phyloP scores from a whole-genome alignment of 2,329 filamentous ascomycete species.

The Fusarium verrucosum region DNA sequence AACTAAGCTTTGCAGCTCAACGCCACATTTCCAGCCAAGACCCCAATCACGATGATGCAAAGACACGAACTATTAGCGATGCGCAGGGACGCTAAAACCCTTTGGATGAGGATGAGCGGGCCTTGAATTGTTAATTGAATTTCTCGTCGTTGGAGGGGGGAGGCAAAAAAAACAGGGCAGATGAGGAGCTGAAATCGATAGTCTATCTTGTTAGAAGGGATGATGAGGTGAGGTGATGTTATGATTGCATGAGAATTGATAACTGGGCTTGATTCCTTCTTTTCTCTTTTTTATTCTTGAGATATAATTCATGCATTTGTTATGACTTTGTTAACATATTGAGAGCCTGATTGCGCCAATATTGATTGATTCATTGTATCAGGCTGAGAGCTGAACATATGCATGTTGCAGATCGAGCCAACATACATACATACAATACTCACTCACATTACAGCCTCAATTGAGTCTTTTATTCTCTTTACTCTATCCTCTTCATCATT shows the following conservation, averaged over 20 bases:
- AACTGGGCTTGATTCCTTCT: background rate
- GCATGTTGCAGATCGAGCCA: background rate
- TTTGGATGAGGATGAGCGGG: constrained; percentile 24
- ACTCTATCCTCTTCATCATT: background rate
- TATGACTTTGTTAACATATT: background rate
- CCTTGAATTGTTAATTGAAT: constrained; percentile 29
- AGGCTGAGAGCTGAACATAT: constrained; percentile 14
- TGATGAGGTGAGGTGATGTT: background rate
- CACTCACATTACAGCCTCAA: background rate
- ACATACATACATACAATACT: background rate
- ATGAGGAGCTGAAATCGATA: constrained; percentile 17
- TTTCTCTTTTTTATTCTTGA: background rate
- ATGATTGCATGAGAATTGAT: constrained; percentile 1
- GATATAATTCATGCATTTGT: background rate
- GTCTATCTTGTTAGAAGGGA: constrained; percentile 21
- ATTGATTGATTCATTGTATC: no score
- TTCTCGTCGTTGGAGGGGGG: constrained; percentile 9
- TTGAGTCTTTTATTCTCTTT: constrained; percentile 6
- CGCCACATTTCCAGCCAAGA: constrained; percentile 31
- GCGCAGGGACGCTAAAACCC: constrained; percentile 17
- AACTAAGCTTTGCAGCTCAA: constrained; percentile 24
- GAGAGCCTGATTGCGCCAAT: background rate
- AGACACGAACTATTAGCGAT: constrained; percentile 34
- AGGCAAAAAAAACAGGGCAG: constrained; percentile 17
- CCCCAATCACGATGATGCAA: constrained; percentile 31